These are phyloP conservation scores for Cryptosporidium muris DNA, from an alignment of 169 alveolate genomes.

Conservation along the genomic window DNA sequence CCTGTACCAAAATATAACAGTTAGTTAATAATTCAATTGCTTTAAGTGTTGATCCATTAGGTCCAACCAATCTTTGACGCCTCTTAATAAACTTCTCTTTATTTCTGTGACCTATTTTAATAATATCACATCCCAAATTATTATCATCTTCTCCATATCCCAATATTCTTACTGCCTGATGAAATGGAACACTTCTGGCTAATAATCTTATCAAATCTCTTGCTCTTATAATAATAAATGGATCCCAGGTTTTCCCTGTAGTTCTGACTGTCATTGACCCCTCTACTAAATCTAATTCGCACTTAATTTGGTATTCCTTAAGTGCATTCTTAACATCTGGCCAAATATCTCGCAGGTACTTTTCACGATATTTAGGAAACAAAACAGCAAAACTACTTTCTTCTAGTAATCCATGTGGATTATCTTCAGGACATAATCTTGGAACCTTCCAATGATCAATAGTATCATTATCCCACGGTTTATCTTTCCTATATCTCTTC, in stretches of 20 bases:
- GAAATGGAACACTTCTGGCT: constrained; percentile 98
- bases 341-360: constrained; percentile 95
- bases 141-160: constrained; percentile 82
- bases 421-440: constrained; percentile 82
- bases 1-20: constrained; percentile 97
- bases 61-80: constrained; percentile 98
- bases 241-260: constrained; percentile 98
- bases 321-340: constrained; percentile 90
- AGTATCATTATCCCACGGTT: constrained; percentile 99
- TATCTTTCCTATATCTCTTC: constrained; percentile 93
- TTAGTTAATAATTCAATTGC: constrained; percentile 96
- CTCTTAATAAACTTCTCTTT: constrained; percentile 97
- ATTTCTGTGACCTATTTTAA: constrained; percentile 96
- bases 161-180: constrained; percentile 95
- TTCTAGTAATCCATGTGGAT: constrained; percentile 92
- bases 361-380: constrained; percentile 98
- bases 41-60: constrained; percentile 98
- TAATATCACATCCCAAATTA: constrained; percentile 89
- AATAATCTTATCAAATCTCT: constrained; percentile 97
- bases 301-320: constrained; percentile 88
- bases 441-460: constrained; percentile 97
- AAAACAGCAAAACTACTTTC: constrained; percentile 97
- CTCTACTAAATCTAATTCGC: constrained; percentile 95
- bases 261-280: constrained; percentile 99
- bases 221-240: constrained; percentile 93